Evolutionary conservation across 2,329 filamentous ascomycete genomes (phyloP).

Genomic region (Bertia moriformis): DNA sequence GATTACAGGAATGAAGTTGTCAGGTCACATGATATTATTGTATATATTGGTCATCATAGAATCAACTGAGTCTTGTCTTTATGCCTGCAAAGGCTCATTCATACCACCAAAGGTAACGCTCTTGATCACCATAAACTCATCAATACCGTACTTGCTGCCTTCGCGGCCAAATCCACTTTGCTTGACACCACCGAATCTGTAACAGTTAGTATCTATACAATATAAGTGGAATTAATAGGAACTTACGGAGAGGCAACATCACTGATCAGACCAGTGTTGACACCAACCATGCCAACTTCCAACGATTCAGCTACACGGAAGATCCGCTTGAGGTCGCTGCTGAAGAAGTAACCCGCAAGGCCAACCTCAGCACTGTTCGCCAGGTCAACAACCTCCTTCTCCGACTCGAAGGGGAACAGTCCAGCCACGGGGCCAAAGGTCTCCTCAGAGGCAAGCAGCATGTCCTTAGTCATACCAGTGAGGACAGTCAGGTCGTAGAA

Average conservation of each 20-base stretch:
- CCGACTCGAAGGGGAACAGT: slow-evolving; percentile 49
- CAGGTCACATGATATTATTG: too few relatives aligned
- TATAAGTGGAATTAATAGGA: too few relatives aligned
- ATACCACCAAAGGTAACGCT: slow-evolving; percentile 27
- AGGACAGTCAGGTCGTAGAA: slow-evolving; percentile 60
- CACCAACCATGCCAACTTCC: slow-evolving; percentile 56
- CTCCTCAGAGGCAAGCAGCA: slow-evolving; percentile 44
- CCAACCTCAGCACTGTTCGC: slow-evolving; percentile 51
- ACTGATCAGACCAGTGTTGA: slow-evolving; percentile 35
- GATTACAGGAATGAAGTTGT: too few relatives aligned
- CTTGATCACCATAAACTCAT: slow-evolving; percentile 43
- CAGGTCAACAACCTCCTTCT: slow-evolving; percentile 43
- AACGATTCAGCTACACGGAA: slow-evolving; percentile 54
- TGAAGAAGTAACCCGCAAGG: slow-evolving; percentile 53
- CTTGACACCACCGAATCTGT: slow-evolving; percentile 44
- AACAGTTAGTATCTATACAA: slow-evolving; percentile 3
- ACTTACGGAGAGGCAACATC: slow-evolving; percentile 12
- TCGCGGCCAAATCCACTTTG: slow-evolving; percentile 46
- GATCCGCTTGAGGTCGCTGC: slow-evolving; percentile 49
- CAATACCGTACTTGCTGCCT: slow-evolving; percentile 43
- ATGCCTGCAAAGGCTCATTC: neutral
- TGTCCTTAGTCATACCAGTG: slow-evolving; percentile 38
- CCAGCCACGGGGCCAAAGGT: slow-evolving; percentile 51
- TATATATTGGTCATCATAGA: too few relatives aligned
- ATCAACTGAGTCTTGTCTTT: too few relatives aligned